Evolutionary conservation across 1,284 basidiomycete genomes (phyloP).

Genomic region (Puccinia triticina): DNA sequence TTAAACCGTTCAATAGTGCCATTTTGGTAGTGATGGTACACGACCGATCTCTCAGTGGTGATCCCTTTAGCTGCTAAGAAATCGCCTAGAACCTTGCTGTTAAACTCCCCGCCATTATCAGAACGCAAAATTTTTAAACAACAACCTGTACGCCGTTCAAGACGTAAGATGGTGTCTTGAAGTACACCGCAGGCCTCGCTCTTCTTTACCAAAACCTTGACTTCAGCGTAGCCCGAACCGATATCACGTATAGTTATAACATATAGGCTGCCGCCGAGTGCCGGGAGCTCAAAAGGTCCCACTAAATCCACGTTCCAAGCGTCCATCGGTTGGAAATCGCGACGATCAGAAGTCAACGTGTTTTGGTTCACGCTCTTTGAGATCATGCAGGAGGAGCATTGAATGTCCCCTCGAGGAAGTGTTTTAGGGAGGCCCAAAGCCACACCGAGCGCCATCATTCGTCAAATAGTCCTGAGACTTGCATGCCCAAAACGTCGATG

Average conservation of each 20-base stretch:
- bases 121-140: conserved; percentile 13
- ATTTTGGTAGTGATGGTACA: not conserved
- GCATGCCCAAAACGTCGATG: not conserved
- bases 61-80: not conserved
- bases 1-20: too few relatives aligned
- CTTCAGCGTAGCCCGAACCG: not conserved
- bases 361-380: not conserved
- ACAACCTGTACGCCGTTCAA: not conserved
- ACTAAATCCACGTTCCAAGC: not conserved
- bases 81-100: not conserved
- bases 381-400: not conserved
- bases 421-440: not conserved
- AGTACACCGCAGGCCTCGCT: not conserved
- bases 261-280: not conserved
- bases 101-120: not conserved
- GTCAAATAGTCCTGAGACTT: not conserved
- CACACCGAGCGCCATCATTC: not conserved
- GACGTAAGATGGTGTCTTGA: not conserved
- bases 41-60: not conserved
- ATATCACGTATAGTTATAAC: not conserved
- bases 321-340: not conserved
- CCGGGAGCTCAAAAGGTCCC: not conserved
- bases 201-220: not conserved
- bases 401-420: not conserved
- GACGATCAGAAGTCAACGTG: not conserved